phyloP scores from a whole-genome alignment of 331 rosid genomes.

The Telfairia occidentalis region DNA sequence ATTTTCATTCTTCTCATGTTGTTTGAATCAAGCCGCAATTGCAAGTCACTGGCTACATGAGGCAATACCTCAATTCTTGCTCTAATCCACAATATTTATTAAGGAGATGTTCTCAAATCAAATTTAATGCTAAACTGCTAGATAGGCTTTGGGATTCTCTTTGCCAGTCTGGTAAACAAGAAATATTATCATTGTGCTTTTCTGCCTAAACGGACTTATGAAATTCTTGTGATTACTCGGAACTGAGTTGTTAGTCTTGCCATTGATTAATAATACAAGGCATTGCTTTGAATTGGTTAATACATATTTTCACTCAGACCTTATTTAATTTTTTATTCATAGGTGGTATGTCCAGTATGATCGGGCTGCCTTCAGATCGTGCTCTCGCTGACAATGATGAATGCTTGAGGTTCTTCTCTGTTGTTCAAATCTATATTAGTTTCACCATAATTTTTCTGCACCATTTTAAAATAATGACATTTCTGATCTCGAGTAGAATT shows the following conservation, averaged over 20 bases:
- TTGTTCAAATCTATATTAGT: conserved; percentile 12
- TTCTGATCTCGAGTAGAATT: conserved; percentile 15
- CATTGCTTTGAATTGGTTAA: neutral
- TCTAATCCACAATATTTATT: neutral
- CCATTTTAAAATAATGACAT: neutral
- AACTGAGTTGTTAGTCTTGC: neutral
- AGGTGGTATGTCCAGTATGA: conserved; percentile 80
- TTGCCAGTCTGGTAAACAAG: neutral
- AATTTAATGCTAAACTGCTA: neutral
- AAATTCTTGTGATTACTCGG: conserved; percentile 1
- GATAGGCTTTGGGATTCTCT: neutral
- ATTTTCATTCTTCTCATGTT: neutral
- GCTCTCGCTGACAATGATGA: conserved; percentile 76
- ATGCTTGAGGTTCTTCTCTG: conserved; percentile 59
- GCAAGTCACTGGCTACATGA: neutral
- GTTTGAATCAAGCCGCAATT: neutral
- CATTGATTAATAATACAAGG: neutral
- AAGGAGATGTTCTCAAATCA: neutral
- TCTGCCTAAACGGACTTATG: neutral
- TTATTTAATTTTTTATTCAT: conserved; percentile 14
- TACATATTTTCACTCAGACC: neutral
- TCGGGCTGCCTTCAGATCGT: conserved; percentile 93
- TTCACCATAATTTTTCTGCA: conserved; percentile 8
- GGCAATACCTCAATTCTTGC: neutral
- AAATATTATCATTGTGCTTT: neutral